Conservation (phyloP, 208 protist genomes). For the Acanthamoeba sp. region DNA sequence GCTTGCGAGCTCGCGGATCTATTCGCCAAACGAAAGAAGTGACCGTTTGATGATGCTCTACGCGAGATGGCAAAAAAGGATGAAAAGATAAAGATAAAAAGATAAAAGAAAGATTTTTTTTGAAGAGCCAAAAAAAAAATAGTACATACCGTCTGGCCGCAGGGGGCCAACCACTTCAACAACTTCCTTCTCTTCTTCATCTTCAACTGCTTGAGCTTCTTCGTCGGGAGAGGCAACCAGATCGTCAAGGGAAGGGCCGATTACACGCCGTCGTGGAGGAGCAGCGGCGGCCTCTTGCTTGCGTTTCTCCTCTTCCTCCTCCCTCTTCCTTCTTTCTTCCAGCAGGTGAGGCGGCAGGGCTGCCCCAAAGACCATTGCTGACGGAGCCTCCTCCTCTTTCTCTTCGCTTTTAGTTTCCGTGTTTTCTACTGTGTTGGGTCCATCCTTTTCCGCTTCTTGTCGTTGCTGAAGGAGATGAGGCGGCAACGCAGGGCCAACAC, state of each 20-base stretch:
- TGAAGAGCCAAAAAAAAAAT: neutral
- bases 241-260: constrained; percentile 5
- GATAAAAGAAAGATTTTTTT: neutral
- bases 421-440: neutral
- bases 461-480: constrained; percentile 18
- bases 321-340: neutral
- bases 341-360: constrained; percentile 30
- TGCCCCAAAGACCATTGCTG: neutral
- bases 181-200: neutral
- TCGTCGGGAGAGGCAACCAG: neutral
- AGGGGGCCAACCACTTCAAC: neutral
- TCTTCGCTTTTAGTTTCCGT: neutral
- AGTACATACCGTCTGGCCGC: neutral
- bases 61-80: no score
- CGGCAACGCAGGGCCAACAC: neutral
- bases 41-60: no score
- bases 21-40: no score
- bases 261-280: neutral
- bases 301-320: constrained; percentile 9
- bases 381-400: neutral
- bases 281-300: neutral
- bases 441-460: neutral
- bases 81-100: no score
- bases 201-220: neutral
- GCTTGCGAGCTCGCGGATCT: constrained; percentile 31